Base-by-base conservation (phyloP, 805 yeast genomes). In the Saccharomycopsis schoenii region DNA sequence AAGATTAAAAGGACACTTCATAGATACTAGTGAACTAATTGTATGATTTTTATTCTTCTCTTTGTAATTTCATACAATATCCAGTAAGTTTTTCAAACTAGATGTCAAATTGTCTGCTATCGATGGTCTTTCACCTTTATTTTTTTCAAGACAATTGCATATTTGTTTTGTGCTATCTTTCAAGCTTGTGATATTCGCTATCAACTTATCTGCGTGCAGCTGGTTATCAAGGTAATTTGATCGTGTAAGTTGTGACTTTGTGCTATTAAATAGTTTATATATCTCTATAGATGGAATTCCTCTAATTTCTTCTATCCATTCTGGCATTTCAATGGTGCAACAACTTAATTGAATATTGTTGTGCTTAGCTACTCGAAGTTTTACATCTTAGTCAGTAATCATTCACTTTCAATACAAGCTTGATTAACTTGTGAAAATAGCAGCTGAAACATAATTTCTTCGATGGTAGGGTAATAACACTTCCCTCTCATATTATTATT, bases 231-330 rank as follows among this genome's bases (percentile, higher is more conserved):
- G 34, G 17, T 55, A 39, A 19, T 60, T 51, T 12, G 59, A 52
- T 21, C 43, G 43, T 15, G 42, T 54, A 43, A 62, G 40, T 52
- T 34, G 21, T 4, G 56, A 40, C 39, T 62, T 60, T 2, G 63
- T 61, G 29, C 56, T 52, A 19, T 57, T 58, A 12, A 62, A 29
- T 17, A 60, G 43, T 47, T 62, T 62, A 41, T 62, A 62, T 17
- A 63, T 37, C 19, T 60, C 62, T 37, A 58, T 19, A 3, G 61
- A 58, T 8, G 65, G 65, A 14, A 60, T 12, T 5, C 65, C 65
- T 21, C 65, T 37, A 1, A 62, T 43, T 39, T 60, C 63, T 36
- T 58, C 43, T 17, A 62, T 21, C 66, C 64, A 65, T 34, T 58
- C 56, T 9, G 42, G 54, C 25, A 41, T 59, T 29, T 29, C 34